Evolutionary conservation across 2,329 filamentous ascomycete genomes (phyloP), one percentile per base, ranked within the genome.

Genomic region (Lasiodiplodia citricola): DNA sequence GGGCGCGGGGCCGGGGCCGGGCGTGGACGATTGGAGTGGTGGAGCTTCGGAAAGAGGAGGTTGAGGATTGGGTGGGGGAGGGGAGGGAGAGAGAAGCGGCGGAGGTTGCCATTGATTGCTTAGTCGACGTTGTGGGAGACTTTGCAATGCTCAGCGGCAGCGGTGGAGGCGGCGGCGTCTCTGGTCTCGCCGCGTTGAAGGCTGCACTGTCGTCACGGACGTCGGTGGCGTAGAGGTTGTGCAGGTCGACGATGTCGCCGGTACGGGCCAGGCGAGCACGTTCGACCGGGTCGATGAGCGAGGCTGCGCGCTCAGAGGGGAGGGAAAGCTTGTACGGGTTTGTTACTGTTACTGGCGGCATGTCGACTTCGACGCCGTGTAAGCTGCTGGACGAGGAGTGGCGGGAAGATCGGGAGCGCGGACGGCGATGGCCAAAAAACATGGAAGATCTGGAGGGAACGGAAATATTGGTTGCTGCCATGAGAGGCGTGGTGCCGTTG

Each of bases 151-250:
- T 28, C 38, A 62, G 57, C 23, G 69, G 71, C 3, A 71, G 52
- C 25, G 70, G 71, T n/a, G 68, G 60, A 25, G 68, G 65, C 5
- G 65, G 65, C 16, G 65, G 65, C 18, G 65, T 67, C 25, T 10
- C 18, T 1, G 65, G 52, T 21, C 54, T 28, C n/a, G 38, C 31
- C 11, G 44, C 28, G 31, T 67, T 11, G 65, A 51, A 50, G 54
- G 52, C 37, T 18, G 18, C 37, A 18, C n/a, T 18, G 25, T 57
- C 18, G 38, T 57, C 35, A n/a, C 25, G 64, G 18, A 67, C 41
- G 38, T 51, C 38, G n/a, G 13, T 21, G 25, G 41, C 64, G 64
- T 67, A 67, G 11, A 50, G 23, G 16, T 31, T 21, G 31, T 66
- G 51, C 18, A 67, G 52, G 63, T 66, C 63, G 21, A 66, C 63